These are phyloP conservation scores for Bruguiera parviflora DNA, from an alignment of 345 rosid genomes.

Conservation along the genomic window DNA sequence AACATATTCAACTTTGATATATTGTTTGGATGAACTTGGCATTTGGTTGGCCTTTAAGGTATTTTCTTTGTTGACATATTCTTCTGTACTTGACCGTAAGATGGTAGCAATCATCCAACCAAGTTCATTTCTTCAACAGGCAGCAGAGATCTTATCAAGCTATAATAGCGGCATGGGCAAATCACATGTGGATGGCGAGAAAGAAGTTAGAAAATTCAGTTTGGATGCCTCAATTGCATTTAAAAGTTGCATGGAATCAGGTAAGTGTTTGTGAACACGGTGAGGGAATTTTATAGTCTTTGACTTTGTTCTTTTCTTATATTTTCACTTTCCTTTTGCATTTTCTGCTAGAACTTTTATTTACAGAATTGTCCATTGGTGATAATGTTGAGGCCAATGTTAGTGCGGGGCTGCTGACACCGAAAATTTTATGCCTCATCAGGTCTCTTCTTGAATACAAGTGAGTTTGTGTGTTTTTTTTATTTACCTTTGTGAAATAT, in stretches of 20 bases:
- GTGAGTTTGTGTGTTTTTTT: conserved; percentile 26
- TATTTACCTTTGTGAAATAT: neutral
- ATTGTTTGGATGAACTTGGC: conserved; percentile 76
- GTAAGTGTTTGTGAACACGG: conserved; percentile 22
- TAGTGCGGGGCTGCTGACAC: conserved; percentile 50
- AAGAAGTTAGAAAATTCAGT: conserved; percentile 42
- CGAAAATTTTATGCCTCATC: conserved; percentile 54
- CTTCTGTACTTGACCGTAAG: neutral
- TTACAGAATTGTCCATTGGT: conserved; percentile 35
- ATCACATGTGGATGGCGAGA: conserved; percentile 36
- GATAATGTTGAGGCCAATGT: conserved; percentile 27
- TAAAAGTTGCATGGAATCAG: conserved; percentile 39
- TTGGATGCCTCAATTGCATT: conserved; percentile 44
- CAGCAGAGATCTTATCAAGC: conserved; percentile 55
- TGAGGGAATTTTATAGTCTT: too few species aligned
- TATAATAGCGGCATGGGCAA: conserved; percentile 46
- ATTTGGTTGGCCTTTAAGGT: conserved; percentile 81
- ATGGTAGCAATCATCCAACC: neutral
- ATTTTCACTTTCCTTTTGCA: conserved; percentile 1
- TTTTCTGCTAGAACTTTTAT: conserved; percentile 27
- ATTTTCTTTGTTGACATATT: neutral
- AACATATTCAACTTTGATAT: conserved; percentile 39
- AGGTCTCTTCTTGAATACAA: conserved; percentile 70
- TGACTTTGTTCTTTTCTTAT: neutral
- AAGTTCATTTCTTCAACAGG: conserved; percentile 39